Evolutionary conservation across 768 basidiomycete genomes (phyloP).

Genomic region (Sistotremastrum niveocremeum): DNA sequence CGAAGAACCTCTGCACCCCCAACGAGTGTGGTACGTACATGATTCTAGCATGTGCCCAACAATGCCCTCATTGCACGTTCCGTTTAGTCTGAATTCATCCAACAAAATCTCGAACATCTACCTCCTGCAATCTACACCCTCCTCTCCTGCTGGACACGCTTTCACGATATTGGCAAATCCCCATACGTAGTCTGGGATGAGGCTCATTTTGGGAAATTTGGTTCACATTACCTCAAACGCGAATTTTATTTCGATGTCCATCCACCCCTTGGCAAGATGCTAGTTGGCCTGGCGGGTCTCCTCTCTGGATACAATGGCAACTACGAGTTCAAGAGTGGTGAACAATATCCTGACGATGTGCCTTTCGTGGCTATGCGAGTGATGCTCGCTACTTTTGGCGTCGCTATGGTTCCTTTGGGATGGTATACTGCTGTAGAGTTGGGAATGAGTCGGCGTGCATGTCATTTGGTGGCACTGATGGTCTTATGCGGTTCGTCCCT

Average conservation of each 20-base stretch:
- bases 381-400: slow-evolving; percentile 87
- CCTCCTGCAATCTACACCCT: slow-evolving; percentile 80
- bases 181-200: slow-evolving; percentile 95
- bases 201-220: slow-evolving; percentile 99
- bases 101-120: slow-evolving; percentile 69
- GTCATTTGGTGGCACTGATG: slow-evolving; percentile 90
- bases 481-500: slow-evolving; percentile 64
- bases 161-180: slow-evolving; percentile 80
- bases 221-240: slow-evolving; percentile 93
- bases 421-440: slow-evolving; percentile 96
- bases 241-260: slow-evolving; percentile 99
- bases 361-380: slow-evolving; percentile 94
- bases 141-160: slow-evolving; percentile 89
- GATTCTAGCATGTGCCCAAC: neutral
- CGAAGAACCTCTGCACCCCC: slow-evolving; percentile 1
- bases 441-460: slow-evolving; percentile 79
- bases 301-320: slow-evolving; percentile 82
- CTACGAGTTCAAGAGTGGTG: slow-evolving; percentile 93
- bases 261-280: slow-evolving; percentile 97
- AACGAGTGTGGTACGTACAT: slow-evolving; percentile 2
- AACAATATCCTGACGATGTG: slow-evolving; percentile 65
- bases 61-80: neutral
- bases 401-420: slow-evolving; percentile 86
- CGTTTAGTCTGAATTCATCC: slow-evolving; percentile 54
- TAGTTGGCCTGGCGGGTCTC: slow-evolving; percentile 87